A percentile compares a stretch with the other conserved stretches of the same genome.
Evolutionary conservation across 441 rosid species (phyloP).

Genomic region (Populus hybrid): DNA sequence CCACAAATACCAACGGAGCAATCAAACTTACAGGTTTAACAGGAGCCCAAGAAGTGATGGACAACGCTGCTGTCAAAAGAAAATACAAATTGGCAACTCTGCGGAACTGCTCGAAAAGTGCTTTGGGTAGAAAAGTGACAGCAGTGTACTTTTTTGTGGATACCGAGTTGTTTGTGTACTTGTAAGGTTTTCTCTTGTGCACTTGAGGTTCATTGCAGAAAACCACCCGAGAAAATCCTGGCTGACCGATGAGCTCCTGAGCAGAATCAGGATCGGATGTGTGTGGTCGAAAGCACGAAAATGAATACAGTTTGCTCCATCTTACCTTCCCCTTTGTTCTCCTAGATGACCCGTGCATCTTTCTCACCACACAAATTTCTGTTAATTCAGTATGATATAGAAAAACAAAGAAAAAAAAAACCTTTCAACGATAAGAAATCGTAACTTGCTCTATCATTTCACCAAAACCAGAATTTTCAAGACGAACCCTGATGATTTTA

Average conservation of each 20-base stretch:
- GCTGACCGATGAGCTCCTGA: conserved; percentile 36
- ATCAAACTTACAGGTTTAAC: conserved; percentile 45
- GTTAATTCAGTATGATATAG: not conserved
- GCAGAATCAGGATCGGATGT: conserved; percentile 20
- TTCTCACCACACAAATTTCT: not conserved
- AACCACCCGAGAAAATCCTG: conserved; percentile 53
- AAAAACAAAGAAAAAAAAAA: not conserved
- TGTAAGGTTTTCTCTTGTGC: conserved; percentile 39
- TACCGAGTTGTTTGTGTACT: conserved; percentile 46
- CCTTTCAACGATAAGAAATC: not conserved
- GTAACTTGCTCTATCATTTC: not conserved
- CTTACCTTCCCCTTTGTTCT: conserved; percentile 33
- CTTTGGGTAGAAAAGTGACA: conserved; percentile 55
- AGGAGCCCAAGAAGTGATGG: conserved; percentile 49
- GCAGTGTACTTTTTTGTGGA: conserved; percentile 65
- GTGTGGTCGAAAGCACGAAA: conserved; percentile 43
- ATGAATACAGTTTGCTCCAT: conserved; percentile 59
- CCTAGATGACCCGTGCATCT: conserved; percentile 27
- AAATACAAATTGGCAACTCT: conserved; percentile 74
- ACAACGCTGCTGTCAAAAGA: conserved; percentile 50
- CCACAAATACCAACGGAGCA: conserved; percentile 58
- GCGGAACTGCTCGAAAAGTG: conserved; percentile 70
- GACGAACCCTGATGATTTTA: not conserved
- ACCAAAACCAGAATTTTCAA: not conserved
- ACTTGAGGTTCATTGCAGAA: conserved; percentile 52